Evolutionary conservation across 306 rosid species (phyloP).

Genomic region (Comarum palustre): DNA sequence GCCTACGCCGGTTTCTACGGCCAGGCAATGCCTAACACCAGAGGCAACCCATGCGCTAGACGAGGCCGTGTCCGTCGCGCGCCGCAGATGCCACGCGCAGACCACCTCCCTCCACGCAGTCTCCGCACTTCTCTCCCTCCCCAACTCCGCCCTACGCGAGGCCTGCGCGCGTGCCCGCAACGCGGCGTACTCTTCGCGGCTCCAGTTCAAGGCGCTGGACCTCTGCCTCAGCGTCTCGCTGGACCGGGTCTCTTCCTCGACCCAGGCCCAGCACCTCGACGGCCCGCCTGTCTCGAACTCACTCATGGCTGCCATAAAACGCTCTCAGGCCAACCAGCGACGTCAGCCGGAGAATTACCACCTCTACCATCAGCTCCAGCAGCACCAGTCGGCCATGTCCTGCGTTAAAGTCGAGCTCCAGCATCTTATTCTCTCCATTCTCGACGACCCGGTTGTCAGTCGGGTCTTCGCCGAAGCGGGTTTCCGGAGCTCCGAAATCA

Average conservation of each 20-base stretch:
- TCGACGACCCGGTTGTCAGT: slow-evolving; percentile 94
- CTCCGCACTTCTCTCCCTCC: slow-evolving; percentile 67
- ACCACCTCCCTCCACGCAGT: slow-evolving; percentile 92
- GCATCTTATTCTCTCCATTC: slow-evolving; percentile 71
- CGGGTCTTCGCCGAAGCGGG: slow-evolving; percentile 93
- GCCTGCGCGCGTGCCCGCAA: slow-evolving; percentile 81
- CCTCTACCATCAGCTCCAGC: slow-evolving; percentile 52
- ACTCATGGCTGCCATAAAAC: slow-evolving; percentile 93
- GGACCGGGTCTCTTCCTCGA: slow-evolving; percentile 64
- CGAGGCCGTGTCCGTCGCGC: slow-evolving; percentile 87
- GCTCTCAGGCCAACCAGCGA: slow-evolving; percentile 93
- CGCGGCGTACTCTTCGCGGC: slow-evolving; percentile 76
- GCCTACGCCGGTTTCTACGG: slow-evolving; percentile 88
- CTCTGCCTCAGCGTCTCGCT: slow-evolving; percentile 80
- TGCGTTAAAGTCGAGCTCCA: slow-evolving; percentile 81
- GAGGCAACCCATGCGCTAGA: slow-evolving; percentile 80
- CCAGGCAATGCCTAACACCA: slow-evolving; percentile 80
- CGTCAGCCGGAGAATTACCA: slow-evolving; percentile 85
- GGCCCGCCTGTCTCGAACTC: slow-evolving; percentile 96
- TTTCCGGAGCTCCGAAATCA: slow-evolving; percentile 93
- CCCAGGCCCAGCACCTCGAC: slow-evolving; percentile 28
- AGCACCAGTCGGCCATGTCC: slow-evolving; percentile 62
- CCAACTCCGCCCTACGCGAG: slow-evolving; percentile 68
- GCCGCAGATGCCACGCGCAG: slow-evolving; percentile 83
- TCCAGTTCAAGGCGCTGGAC: slow-evolving; percentile 87